These are phyloP conservation scores for bread wheat (Triticum aestivum) DNA, from an alignment of 176 grass and related monocot genomes.

Conservation along the genomic window IWGSC_CS_RefSeq_v2.1 NC_057806.1:602181081-602181580, in stretches of 20 bases:
- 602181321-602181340: neutral
- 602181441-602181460: constrained; percentile 1
- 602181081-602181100: constrained; percentile 31
- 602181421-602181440: constrained; percentile 36
- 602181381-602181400: constrained; percentile 87
- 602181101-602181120: constrained; percentile 84
- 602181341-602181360: neutral
- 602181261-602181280: neutral
- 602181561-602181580: constrained; percentile 5
- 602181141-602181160: constrained; percentile 91
- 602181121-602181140: constrained; percentile 87
- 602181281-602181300: neutral
- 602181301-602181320: too few species aligned
- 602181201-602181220: neutral
- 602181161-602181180: constrained; percentile 99
- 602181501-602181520: constrained; percentile 51
- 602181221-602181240: constrained; percentile 66
- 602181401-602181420: constrained; percentile 59
- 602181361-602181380: constrained; percentile 87
- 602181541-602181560: neutral
- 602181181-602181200: constrained; percentile 60
- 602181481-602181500: constrained; percentile 64
- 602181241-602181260: constrained; percentile 21
- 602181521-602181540: constrained; percentile 20
- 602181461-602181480: constrained; percentile 64